Base-by-base conservation (phyloP, 805 yeast genomes). In the Saccharomycopsis javanensis region DNA sequence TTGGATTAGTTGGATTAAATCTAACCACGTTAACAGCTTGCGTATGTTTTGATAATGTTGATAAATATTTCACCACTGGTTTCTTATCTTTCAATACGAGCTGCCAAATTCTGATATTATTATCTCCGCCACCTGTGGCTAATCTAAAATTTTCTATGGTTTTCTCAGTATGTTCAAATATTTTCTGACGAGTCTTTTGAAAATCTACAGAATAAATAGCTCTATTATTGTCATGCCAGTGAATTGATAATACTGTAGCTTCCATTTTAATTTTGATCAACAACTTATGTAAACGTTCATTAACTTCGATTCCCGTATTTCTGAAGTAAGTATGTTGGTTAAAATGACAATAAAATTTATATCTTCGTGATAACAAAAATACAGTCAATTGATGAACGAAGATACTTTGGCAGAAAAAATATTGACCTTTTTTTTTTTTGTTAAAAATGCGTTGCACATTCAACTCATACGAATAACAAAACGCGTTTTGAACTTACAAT, bases 81-180 rank as follows among this genome's bases (percentile, higher is more conserved):
- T 33, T 74, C 61, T 50, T 67, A 59, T 76, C 78, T 71, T 64
- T 61, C 20, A 54, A 42, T 4, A 42, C 55, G 3, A 59, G 11
- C 16, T 56, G 50, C 61, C 61, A 59, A 15, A 55, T 55, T 45
- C 38, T 35, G 5, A 89, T 85, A 64, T 88, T 87, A 67, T 86
- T 87, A 69, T 94, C 99, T 46, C 97, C 97, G 25, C 98, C 98
- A 0, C 89, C 96, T 0, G 98, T 92, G 3, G 85, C 92, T 35
- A 92, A 71, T 53, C 95, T 77, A 8, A 58, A n/a, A 28, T 23
- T 66, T 64, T 42, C 50, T 50, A 27, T 33, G 30, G 27, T 10
- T 77, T 66, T 23, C 15, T 15, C 5, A 33, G 25, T 1, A 2
- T 4, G 4, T 16, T 5, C 23, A 6, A 16, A 6, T n/a, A 16